phyloP scores from a whole-genome alignment of 192 early-diverging fungal species.

The Pilobolus umbonatus region DNA sequence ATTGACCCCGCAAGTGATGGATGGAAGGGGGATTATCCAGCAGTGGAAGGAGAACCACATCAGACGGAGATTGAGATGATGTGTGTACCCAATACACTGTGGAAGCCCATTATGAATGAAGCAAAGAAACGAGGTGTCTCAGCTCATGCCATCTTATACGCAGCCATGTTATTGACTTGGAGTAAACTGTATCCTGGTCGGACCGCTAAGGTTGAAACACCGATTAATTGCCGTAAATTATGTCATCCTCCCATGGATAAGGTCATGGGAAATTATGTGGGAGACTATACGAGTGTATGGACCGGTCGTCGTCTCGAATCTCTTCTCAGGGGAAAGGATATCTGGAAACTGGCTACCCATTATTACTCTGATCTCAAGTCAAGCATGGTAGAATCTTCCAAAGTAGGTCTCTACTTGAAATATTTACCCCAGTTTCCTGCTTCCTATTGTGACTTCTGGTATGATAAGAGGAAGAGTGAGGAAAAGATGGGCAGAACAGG shows the following conservation, averaged over 20 bases:
- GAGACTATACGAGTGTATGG: constrained; percentile 9
- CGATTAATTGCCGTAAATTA: constrained; percentile 22
- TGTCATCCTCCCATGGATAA: constrained; percentile 13
- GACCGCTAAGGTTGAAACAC: constrained; percentile 1
- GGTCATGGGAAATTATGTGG: constrained; percentile 29
- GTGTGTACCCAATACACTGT: background rate
- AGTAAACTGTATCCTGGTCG: constrained; percentile 10
- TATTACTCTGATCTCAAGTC: constrained; percentile 22
- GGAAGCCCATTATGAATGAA: background rate
- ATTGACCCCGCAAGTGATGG: background rate
- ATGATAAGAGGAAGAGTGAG: constrained; percentile 13
- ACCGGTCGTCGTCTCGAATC: background rate
- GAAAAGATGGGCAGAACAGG: constrained; percentile 21
- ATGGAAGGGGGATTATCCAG: constrained; percentile 20
- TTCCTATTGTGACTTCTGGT: constrained; percentile 15
- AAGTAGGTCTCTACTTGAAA: background rate
- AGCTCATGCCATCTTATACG: constrained; percentile 5
- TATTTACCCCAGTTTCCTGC: constrained; percentile 19
- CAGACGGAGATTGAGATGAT: background rate
- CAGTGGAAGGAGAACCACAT: constrained; percentile 6
- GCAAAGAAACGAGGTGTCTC: constrained; percentile 10
- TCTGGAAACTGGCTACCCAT: constrained; percentile 14
- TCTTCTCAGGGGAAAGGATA: background rate
- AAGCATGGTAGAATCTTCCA: background rate
- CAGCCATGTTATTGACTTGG: constrained; percentile 3